A percentile compares a stretch with the other conserved stretches of the same genome.
phyloP scores from a whole-genome alignment of 2,329 filamentous ascomycete genomes.

The Fusarium anthophilum region DNA sequence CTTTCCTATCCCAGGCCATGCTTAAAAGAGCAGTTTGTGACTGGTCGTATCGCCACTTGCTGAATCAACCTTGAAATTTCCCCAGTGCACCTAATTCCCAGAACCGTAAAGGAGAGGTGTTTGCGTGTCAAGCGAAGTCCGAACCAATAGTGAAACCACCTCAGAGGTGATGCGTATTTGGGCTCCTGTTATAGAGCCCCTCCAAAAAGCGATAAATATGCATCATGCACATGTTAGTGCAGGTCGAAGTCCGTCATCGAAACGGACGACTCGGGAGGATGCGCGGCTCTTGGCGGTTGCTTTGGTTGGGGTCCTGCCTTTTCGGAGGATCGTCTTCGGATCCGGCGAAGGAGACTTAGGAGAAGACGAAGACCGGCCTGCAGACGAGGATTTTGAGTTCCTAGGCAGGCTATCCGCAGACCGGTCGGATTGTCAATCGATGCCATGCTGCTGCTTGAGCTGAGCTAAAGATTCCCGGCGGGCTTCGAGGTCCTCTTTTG shows the following conservation, averaged over 20 bases:
- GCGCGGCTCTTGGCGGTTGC: constrained; percentile 49
- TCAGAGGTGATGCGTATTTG: constrained; percentile 31
- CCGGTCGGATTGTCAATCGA: constrained; percentile 92
- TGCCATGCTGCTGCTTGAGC: constrained; percentile 96
- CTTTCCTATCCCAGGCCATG: constrained; percentile 38
- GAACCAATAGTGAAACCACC: constrained; percentile 40
- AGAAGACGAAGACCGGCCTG: constrained; percentile 69
- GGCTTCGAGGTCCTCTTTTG: constrained; percentile 92
- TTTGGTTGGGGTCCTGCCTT: constrained; percentile 51
- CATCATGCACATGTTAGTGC: constrained; percentile 52
- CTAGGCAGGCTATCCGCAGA: constrained; percentile 62
- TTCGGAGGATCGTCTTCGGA: constrained; percentile 57
- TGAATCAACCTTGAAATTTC: constrained; percentile 45
- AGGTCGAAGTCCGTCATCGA: constrained; percentile 52
- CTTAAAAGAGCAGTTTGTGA: constrained; percentile 44
- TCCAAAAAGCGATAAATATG: constrained; percentile 37
- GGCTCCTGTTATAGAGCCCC: constrained; percentile 17
- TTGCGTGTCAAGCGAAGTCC: constrained; percentile 39
- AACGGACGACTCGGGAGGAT: constrained; percentile 53
- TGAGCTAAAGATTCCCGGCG: constrained; percentile 97
- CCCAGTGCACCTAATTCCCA: constrained; percentile 43
- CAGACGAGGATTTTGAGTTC: constrained; percentile 59
- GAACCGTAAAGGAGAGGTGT: constrained; percentile 36
- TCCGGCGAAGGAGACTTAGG: constrained; percentile 51
- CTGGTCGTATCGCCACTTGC: constrained; percentile 46